Evolutionary conservation across 768 basidiomycete genomes (phyloP), one percentile per base, ranked within the genome.

Genomic region (Calocera viscosa): DNA sequence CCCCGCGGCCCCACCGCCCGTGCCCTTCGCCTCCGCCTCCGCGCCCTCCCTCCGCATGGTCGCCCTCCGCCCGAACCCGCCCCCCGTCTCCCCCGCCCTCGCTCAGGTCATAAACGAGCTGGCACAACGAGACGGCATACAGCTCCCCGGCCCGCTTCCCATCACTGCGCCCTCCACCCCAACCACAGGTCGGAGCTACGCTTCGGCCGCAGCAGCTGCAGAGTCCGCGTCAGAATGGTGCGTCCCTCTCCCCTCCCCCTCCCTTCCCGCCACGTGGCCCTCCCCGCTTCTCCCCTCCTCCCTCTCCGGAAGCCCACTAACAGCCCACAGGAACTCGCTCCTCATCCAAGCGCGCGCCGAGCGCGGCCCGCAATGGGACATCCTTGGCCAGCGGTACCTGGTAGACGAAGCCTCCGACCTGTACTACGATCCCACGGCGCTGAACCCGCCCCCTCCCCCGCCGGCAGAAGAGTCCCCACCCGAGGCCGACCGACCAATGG

Each of bases 241-340:
- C 30, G 53, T 60, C 30, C 53, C 53, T 24, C 26, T 60, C 53
- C 30, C 53, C 19, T 30, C 30, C 19, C 30, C 30, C 30, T 32
- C 53, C 53, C 49, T 49, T n/a, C 49, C 22, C 49, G 8, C 22
- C 12, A 16, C 49, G 10, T 49, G 49, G 12, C 24, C 12, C 24
- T n/a, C n/a, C n/a, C n/a, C n/a, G n/a, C n/a, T n/a, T n/a, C n/a
- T n/a, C n/a, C 19, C 43, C 24, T 47, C 19, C 43, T 47, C 24
- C 43, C 43, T 24, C 43, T 47, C 43, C 43, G 7, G 5, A 3
- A 17, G 8, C 43, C 43, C 19, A 60, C 26, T 26, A 11, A 60
- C 90, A 11, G 90, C 88, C 11, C 88, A 90, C 70, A 91, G 90
- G 90, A 92, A 92, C 71, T 91, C 90, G 0, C 71, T 90, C 65